These are phyloP conservation scores for Cucurbitaria berberidis DNA, from an alignment of 2,329 filamentous ascomycete species.

Conservation along the genomic window DNA sequence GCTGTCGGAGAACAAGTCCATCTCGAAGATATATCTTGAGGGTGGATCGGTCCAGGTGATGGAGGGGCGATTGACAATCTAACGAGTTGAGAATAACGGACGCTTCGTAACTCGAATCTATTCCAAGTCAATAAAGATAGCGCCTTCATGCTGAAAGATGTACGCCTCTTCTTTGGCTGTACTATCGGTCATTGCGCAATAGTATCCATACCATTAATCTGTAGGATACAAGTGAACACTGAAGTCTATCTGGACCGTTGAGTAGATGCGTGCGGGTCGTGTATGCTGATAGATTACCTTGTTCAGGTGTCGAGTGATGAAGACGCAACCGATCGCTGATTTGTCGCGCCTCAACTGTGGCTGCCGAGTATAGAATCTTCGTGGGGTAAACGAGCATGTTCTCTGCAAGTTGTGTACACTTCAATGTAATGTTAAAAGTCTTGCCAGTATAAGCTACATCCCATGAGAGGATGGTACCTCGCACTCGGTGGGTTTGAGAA, in stretches of 20 bases:
- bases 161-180: background rate
- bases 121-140: background rate
- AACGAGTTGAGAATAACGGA: conserved; percentile 2
- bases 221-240: background rate
- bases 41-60: conserved; percentile 53
- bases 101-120: background rate
- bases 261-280: background rate
- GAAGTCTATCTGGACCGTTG: background rate
- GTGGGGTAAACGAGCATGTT: conserved; percentile 11
- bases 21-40: conserved; percentile 52
- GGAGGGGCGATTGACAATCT: conserved; percentile 37
- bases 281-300: background rate
- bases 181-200: background rate
- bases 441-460: background rate
- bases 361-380: conserved; percentile 10
- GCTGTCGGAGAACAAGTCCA: conserved; percentile 44
- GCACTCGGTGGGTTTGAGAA: background rate
- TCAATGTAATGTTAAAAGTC: background rate
- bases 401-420: background rate
- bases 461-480: background rate
- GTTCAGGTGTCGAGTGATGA: background rate
- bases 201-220: too few species aligned
- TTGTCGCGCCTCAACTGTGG: conserved; percentile 16
- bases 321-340: too few species aligned
- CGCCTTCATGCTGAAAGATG: background rate